Base-by-base conservation (phyloP, 1,139 yeast species). In the Taphrina communis region DNA sequence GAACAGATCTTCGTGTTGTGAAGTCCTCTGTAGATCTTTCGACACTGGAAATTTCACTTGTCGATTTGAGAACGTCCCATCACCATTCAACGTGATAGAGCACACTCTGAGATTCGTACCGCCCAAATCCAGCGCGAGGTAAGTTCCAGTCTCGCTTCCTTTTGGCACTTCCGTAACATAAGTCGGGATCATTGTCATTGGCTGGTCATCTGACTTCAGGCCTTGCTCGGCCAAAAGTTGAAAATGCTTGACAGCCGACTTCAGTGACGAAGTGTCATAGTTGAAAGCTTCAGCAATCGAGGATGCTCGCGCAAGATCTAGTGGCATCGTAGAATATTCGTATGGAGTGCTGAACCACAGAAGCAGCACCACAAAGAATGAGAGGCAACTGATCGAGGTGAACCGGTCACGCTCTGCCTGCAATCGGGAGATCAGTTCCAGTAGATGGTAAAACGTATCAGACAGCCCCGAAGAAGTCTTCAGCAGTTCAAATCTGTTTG, bases 21-120 rank as follows among this genome's bases (percentile, higher is more conserved):
- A 73, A 76, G 84, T 83, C n/a, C 83, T 82, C 89, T 90, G 86
- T 73, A 89, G 80, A 65, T 86, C 91, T 39, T 82, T 80, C 6
- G 97, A 96, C 65, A 93, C 88, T 71, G 86, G 86, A 73, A 82
- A 83, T 78, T 92, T 92, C 61, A 86, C 80, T 78, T 92, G 97
- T 73, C 85, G 83, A 72, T 91, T 81, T 51, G 82, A 82, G 78
- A 87, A 90, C 25, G 92, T 87, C 73, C 89, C 90, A 77, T 91
- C 90, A 59, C 97, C 97, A 66, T 86, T 83, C 73, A 93, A 82
- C 48, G 83, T 77, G 61, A 92, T 90, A 2, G 97, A 90, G 76
- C 97, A 91, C 48, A 92, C 96, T 75, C 97, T 83, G 78, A 93
- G 88, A 77, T 91, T 90, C 68, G 96, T 89, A 65, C 96, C 96